Conservation (phyloP, 139 green algal genomes). For the Picochlorum sp. region DNA sequence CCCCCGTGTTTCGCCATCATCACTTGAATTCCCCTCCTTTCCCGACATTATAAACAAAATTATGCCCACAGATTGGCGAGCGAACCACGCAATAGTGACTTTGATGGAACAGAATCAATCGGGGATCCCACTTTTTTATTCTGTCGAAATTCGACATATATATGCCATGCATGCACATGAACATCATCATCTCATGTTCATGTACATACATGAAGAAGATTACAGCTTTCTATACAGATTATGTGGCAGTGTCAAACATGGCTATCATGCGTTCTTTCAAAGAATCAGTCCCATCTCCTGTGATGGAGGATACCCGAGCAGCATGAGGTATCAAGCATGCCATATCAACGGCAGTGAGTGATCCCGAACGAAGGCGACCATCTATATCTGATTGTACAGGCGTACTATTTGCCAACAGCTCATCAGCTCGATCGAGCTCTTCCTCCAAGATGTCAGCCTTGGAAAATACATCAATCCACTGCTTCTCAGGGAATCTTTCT, state of each 20-base stretch:
- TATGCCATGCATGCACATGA: no score
- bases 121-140: no score
- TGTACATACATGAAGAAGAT: not conserved
- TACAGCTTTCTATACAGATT: not conserved
- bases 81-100: no score
- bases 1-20: no score
- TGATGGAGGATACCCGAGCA: constrained; percentile 55
- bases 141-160: no score
- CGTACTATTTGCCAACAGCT: not conserved
- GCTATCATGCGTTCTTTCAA: constrained; percentile 51
- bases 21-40: no score
- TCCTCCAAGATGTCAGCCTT: constrained; percentile 82
- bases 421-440: constrained; percentile 24
- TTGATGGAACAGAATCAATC: no score
- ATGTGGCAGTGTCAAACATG: constrained; percentile 27
- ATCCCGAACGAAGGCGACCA: not conserved
- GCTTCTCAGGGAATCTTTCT: constrained; percentile 56
- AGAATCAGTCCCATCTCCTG: constrained; percentile 47
- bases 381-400: not conserved
- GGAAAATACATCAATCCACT: constrained; percentile 88
- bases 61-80: no score
- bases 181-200: no score
- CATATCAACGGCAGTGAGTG: constrained; percentile 27
- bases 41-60: no score
- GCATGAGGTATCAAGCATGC: constrained; percentile 41